phyloP scores from a whole-genome alignment of 345 rosid genomes.

The Lepidium aucheri region DNA sequence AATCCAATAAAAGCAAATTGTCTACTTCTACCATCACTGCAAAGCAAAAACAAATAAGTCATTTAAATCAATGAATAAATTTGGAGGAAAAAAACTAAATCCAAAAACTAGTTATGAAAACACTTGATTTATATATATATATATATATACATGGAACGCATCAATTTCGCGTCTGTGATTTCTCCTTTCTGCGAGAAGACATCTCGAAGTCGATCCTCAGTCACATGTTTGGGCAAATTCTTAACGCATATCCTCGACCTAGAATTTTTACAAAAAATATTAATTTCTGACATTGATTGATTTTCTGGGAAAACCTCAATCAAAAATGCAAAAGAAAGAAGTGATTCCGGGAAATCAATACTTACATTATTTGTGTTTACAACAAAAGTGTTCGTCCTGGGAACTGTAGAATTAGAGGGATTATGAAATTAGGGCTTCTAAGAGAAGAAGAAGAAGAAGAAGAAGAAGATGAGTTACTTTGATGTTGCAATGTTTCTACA shows the following conservation, averaged over 20 bases:
- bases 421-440: neutral
- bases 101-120: neutral
- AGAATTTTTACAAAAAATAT: neutral
- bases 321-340: neutral
- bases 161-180: constrained; percentile 64
- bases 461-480: neutral
- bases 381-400: neutral
- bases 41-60: neutral
- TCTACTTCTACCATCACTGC: constrained; percentile 78
- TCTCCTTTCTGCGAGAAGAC: constrained; percentile 76
- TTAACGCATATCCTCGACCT: constrained; percentile 91
- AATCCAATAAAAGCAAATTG: constrained; percentile 85
- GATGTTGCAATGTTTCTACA: neutral
- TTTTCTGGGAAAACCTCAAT: neutral
- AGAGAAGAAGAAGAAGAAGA: neutral
- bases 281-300: neutral
- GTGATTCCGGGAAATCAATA: neutral
- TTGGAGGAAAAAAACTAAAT: no score
- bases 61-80: neutral
- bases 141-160: constrained; percentile 51
- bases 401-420: neutral
- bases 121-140: neutral
- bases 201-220: constrained; percentile 60
- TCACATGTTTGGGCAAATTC: constrained; percentile 59
- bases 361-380: constrained; percentile 15